Evolutionary conservation across 2,329 filamentous ascomycete species (phyloP).

Genomic region (Colletotrichum falcatum): DNA sequence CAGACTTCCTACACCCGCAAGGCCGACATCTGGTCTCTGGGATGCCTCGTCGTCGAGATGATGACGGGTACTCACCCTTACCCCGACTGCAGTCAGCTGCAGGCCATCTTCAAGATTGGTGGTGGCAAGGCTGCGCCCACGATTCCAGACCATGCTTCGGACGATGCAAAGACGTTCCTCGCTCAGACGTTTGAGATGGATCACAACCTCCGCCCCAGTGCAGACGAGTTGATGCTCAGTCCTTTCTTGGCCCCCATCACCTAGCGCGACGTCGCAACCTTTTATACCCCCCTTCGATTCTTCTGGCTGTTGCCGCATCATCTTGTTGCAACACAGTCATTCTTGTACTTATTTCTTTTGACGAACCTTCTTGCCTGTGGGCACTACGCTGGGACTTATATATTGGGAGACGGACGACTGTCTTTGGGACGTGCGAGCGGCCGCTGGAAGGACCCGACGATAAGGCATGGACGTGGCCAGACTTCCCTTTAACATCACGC

Average conservation of each 20-base stretch:
- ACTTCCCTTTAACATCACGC: conserved; percentile 26
- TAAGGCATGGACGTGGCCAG: conserved; percentile 28
- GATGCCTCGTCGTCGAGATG: conserved; percentile 98
- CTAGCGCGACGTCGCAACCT: conserved; percentile 48
- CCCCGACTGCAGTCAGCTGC: conserved; percentile 95
- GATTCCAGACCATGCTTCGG: conserved; percentile 86
- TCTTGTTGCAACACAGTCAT: background rate
- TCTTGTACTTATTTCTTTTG: conserved; percentile 32
- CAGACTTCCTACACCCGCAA: conserved; percentile 98
- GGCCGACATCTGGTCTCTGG: conserved; percentile 98
- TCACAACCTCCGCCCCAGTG: conserved; percentile 89
- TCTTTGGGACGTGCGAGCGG: conserved; percentile 34
- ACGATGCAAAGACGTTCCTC: conserved; percentile 86
- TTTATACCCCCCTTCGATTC: conserved; percentile 31
- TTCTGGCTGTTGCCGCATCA: conserved; percentile 7
- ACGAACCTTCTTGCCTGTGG: conserved; percentile 13
- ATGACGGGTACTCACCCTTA: conserved; percentile 97
- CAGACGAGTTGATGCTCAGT: conserved; percentile 88
- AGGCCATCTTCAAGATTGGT: conserved; percentile 99
- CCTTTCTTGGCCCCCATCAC: conserved; percentile 83
- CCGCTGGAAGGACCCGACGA: conserved; percentile 42
- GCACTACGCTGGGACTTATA: conserved; percentile 21
- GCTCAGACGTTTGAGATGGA: conserved; percentile 95
- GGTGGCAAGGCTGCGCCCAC: conserved; percentile 83
- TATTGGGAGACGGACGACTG: conserved; percentile 21